Evolutionary conservation across 1,284 basidiomycete species (phyloP), one percentile per base, ranked within the genome.

Genomic region (Trametes versicolor): DNA sequence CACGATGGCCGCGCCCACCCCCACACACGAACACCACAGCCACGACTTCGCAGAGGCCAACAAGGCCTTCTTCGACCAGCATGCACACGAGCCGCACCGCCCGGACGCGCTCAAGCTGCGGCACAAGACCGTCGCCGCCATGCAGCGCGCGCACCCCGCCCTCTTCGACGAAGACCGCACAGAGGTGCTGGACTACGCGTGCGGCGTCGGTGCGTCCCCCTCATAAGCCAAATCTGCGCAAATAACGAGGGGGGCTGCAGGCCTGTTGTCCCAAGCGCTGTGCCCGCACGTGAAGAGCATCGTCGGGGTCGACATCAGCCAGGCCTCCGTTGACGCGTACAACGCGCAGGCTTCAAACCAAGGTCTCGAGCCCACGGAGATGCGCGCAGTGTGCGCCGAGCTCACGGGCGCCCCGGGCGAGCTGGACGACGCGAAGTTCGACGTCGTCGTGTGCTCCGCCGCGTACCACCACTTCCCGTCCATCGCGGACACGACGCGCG

Each of bases 301-400:
- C 67, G 76, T 91, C 29, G 92, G 91, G 4, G 85, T 90, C 36
- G 91, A 93, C 72, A 89, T 92, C 73, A 90, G 87, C 73, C 83
- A 86, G 66, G 82, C 74, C 4, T 85, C 87, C 78, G 73, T 93
- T n/a, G 85, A 90, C 60, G 77, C 78, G 25, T 93, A 86, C 77
- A 91, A 92, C 74, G 73, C 76, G 41, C 79, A 81, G 21, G 85
- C 85, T 1, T 67, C 70, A 32, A 83, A 87, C 64, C 87, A 90
- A 57, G 89, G 88, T 0, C 83, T 91, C 32, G 66, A 79, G 0
- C 76, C 79, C 0, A 84, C 87, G 48, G 85, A 89, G 66, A 89
- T 90, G 87, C 78, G 77, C 13, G 90, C 87, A 2, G 74, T 88
- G n/a, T 83, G 84, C 58, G 71, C 74, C 0, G 83, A 85, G 45